A percentile compares a stretch with the other conserved stretches of the same genome.
These are phyloP conservation scores for Lactifluus piperatus DNA, from an alignment of 768 basidiomycete genomes.

Conservation along the genomic window DNA sequence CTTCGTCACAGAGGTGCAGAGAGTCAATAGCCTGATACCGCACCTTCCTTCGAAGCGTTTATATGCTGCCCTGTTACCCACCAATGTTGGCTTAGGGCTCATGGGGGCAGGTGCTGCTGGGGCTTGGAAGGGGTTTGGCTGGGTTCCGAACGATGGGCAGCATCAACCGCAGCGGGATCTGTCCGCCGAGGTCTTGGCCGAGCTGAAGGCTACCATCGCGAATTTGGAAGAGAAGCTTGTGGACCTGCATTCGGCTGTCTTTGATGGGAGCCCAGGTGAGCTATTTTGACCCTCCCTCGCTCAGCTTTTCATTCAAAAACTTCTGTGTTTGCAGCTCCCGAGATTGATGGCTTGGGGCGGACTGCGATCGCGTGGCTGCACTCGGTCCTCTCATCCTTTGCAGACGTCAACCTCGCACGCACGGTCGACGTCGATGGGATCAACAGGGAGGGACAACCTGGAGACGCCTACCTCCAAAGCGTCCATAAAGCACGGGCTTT, in stretches of 20 bases:
- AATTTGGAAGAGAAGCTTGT: constrained; percentile 45
- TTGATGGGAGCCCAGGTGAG: constrained; percentile 21
- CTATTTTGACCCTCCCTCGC: neutral
- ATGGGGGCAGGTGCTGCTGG: constrained; percentile 72
- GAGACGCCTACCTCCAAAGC: constrained; percentile 49
- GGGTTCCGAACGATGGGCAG: constrained; percentile 47
- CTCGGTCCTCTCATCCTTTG: constrained; percentile 47
- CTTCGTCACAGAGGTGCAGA: constrained; percentile 65
- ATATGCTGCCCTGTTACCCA: constrained; percentile 49
- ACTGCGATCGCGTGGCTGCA: constrained; percentile 48
- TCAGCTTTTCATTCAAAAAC: neutral
- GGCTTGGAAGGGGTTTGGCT: constrained; percentile 82
- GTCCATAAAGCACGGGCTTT: constrained; percentile 62
- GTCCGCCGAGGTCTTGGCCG: constrained; percentile 41
- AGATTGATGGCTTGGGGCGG: constrained; percentile 34
- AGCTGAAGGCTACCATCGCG: constrained; percentile 40
- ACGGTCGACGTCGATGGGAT: constrained; percentile 80
- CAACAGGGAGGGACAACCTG: constrained; percentile 37
- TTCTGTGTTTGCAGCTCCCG: constrained; percentile 16
- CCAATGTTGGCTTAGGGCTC: constrained; percentile 66
- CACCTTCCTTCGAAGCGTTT: constrained; percentile 40
- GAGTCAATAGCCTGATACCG: constrained; percentile 34
- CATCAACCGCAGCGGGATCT: constrained; percentile 36
- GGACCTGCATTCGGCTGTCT: constrained; percentile 21
- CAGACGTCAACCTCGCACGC: constrained; percentile 69